A percentile compares a stretch with the other conserved stretches of the same genome.
phyloP scores from a whole-genome alignment of 805 yeast genomes.

The Millerozyma miso region DNA sequence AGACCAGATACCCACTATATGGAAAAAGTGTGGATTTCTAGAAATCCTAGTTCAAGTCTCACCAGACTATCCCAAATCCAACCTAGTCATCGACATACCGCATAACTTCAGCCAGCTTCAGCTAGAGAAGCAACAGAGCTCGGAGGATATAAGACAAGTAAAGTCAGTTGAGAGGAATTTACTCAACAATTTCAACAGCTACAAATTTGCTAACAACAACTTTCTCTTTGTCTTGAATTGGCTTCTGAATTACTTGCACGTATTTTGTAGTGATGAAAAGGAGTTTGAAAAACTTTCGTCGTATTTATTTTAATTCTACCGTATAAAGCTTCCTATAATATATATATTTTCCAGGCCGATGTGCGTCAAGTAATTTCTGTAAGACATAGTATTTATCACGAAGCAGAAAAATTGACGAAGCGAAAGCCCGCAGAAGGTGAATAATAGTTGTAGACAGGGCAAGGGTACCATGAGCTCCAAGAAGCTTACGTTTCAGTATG shows the following conservation, averaged over 20 bases:
- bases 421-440: too few relatives aligned
- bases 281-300: slow-evolving; percentile 7
- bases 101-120: slow-evolving; percentile 28
- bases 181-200: slow-evolving; percentile 15
- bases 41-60: slow-evolving; percentile 34
- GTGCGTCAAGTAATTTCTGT: too few relatives aligned
- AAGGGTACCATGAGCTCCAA: slow-evolving; percentile 5
- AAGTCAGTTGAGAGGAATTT: slow-evolving; percentile 26
- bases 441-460: too few relatives aligned
- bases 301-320: background rate
- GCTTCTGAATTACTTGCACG: slow-evolving; percentile 24
- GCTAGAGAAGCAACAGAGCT: slow-evolving; percentile 18
- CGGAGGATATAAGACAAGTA: slow-evolving; percentile 14
- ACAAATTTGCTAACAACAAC: slow-evolving; percentile 12
- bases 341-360: too few relatives aligned
- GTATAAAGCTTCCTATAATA: too few relatives aligned
- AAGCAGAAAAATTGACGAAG: background rate
- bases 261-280: slow-evolving; percentile 11
- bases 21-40: slow-evolving; percentile 21
- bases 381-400: too few relatives aligned
- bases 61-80: slow-evolving; percentile 25
- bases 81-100: slow-evolving; percentile 20
- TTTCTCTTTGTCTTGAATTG: slow-evolving; percentile 29
- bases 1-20: slow-evolving; percentile 21
- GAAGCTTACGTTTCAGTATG: slow-evolving; percentile 34